phyloP scores from a whole-genome alignment of 306 rosid species.

The Begonia peltatifolia region DNA sequence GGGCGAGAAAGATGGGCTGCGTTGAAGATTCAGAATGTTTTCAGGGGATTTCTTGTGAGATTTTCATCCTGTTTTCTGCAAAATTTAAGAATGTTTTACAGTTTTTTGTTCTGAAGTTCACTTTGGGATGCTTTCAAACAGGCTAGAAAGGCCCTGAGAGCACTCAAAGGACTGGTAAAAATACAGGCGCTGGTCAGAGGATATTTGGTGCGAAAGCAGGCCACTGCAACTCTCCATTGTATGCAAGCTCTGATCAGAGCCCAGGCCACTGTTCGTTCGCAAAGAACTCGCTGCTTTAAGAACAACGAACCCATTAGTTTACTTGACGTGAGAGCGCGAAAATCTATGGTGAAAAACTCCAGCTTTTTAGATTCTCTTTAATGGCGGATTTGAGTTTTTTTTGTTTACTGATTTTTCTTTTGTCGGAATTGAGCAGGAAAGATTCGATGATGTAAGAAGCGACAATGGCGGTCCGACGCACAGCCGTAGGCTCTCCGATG shows the following conservation, averaged over 20 bases:
- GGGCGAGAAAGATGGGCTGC: constrained; percentile 64
- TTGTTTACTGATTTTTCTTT: not conserved
- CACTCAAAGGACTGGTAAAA: constrained; percentile 83
- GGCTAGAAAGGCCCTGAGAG: constrained; percentile 86
- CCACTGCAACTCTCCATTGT: constrained; percentile 60
- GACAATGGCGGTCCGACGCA: constrained; percentile 40
- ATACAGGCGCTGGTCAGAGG: constrained; percentile 85
- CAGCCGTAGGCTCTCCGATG: constrained; percentile 60
- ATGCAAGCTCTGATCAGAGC: constrained; percentile 88
- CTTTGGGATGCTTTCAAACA: constrained; percentile 5
- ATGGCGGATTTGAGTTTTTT: too few relatives aligned
- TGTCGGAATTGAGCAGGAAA: constrained; percentile 33
- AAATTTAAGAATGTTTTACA: not conserved
- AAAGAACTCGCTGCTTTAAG: constrained; percentile 29
- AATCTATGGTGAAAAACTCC: constrained; percentile 42
- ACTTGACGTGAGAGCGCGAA: constrained; percentile 43
- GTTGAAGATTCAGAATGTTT: constrained; percentile 53
- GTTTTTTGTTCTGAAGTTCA: not conserved
- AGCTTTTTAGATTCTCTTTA: not conserved
- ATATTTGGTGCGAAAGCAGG: constrained; percentile 68
- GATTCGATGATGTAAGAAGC: constrained; percentile 48
- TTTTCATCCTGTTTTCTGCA: not conserved
- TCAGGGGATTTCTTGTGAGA: constrained; percentile 64
- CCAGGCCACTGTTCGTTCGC: constrained; percentile 61
- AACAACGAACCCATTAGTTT: constrained; percentile 19